These are phyloP conservation scores for Claviceps arundinis DNA, from an alignment of 2,329 filamentous ascomycete species.

Conservation along the genomic window DNA sequence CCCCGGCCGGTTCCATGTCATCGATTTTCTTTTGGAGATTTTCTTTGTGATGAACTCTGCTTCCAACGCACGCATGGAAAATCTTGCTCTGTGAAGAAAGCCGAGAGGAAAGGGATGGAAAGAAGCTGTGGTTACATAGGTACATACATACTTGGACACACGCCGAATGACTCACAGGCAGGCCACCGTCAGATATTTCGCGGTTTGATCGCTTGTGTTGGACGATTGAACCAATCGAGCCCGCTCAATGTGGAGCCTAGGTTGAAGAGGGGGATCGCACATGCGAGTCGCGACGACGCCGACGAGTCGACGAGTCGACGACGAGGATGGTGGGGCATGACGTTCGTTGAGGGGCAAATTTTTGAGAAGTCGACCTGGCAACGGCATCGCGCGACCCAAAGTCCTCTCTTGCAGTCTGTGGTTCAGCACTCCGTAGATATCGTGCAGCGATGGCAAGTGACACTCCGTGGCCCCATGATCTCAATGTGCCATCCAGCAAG, in stretches of 20 bases:
- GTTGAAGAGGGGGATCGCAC: background rate
- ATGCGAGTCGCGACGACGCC: conserved; percentile 1
- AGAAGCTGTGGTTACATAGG: background rate
- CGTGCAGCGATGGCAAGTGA: too few relatives aligned
- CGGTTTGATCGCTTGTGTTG: background rate
- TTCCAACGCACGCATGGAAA: background rate
- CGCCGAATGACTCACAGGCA: background rate
- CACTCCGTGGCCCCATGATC: too few relatives aligned
- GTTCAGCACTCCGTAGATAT: too few relatives aligned
- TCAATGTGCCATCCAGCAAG: too few relatives aligned
- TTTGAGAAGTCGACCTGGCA: background rate
- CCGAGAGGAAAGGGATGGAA: background rate
- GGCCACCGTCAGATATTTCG: background rate
- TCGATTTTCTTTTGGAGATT: background rate
- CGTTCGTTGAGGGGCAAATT: conserved; percentile 11
- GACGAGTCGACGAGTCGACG: background rate
- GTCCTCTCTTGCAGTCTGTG: background rate
- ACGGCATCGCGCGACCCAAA: background rate
- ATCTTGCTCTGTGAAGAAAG: too few relatives aligned
- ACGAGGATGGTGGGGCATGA: conserved; percentile 18
- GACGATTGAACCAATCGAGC: background rate
- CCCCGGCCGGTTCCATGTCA: too few relatives aligned
- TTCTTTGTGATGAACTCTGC: background rate
- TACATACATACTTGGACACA: background rate
- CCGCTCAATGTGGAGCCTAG: background rate